Percentiles rank a stretch among this genome's conserved stretches.
Conservation (phyloP, 257 asterid genomes). For the Solanum chiquidenum region DNA sequence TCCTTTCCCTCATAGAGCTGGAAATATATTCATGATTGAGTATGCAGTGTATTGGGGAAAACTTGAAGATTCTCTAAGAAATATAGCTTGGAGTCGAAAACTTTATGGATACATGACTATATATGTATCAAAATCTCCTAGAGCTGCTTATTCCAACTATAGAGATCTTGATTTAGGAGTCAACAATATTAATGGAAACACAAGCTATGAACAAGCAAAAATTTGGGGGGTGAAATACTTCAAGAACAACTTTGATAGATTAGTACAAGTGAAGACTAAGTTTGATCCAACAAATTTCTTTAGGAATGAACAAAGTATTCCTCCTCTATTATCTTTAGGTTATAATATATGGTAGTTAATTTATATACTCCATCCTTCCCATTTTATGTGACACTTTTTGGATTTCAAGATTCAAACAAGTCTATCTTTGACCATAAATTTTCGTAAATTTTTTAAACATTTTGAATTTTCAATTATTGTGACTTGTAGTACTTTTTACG, state of each 20-base stretch:
- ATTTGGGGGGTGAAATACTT: not conserved
- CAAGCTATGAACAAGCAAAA: not conserved
- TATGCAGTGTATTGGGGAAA: not conserved
- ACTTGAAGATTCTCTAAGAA: not conserved
- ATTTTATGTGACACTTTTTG: no score
- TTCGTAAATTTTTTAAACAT: no score
- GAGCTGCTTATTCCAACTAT: not conserved
- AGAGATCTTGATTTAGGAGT: slow-evolving; percentile 1
- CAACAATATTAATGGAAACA: not conserved
- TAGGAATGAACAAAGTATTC: not conserved
- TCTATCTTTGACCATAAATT: no score
- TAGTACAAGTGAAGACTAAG: not conserved
- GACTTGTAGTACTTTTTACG: no score
- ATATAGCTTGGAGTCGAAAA: not conserved
- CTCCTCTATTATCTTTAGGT: not conserved
- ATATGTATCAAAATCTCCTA: not conserved
- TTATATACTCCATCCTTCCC: no score
- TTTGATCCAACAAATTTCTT: not conserved
- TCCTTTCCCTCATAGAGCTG: not conserved
- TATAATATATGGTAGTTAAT: no score
- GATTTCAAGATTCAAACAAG: no score
- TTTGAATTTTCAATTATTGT: no score
- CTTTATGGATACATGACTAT: not conserved
- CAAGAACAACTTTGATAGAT: not conserved
- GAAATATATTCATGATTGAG: not conserved